Base-by-base conservation (phyloP, 2,329 filamentous ascomycete species). In the Phyllosticta citriasiana region DNA sequence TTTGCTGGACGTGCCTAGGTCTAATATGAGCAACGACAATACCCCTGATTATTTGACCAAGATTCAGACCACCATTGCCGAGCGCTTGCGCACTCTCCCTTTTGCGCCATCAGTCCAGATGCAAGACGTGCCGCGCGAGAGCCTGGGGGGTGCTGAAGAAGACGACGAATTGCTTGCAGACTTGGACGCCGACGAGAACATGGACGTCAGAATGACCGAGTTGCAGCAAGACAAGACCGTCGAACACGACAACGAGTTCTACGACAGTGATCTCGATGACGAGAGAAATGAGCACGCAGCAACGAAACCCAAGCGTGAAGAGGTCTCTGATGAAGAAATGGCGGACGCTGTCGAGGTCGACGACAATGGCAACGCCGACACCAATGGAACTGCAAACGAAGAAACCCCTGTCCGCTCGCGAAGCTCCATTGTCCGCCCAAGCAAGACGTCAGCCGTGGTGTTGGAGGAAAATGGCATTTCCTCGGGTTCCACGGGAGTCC, bases 91-190 rank as follows among this genome's bases (percentile, higher is more conserved):
- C 12, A 35, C 27, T 7, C 60, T 62, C 5, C 60, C 60, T 16
- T 57, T 55, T 30, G 60, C 60, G 7, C 60, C 60, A 3, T 62
- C 60, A 2, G 55, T 62, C 12, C 60, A 62, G 33, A 62, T 62
- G 60, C 55, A 57, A 27, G 60, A 62, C 4, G 60, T 62, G 26
- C 60, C 60, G 12, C 55, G 60, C 10, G 50, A 55, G 2, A 57
- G 60, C 35, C 14, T 62, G 2, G 56, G 53, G 1, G 52, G 55
- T 19, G 22, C 55, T 3, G 60, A 62, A 19, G 60, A 62, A 10
- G 60, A 62, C 19, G 60, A 62, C n/a, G 60, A 62, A 16, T 33
- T 62, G 7, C 56, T 62, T 25, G 60, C 60, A 16, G 60, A 62
- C 52, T 30, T 62, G 26, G 60, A 62, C 26, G 55, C 60, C 5